These are phyloP conservation scores for Aspergillus cristatus DNA, from an alignment of 495 filamentous ascomycete genomes.

Conservation along the genomic window DNA sequence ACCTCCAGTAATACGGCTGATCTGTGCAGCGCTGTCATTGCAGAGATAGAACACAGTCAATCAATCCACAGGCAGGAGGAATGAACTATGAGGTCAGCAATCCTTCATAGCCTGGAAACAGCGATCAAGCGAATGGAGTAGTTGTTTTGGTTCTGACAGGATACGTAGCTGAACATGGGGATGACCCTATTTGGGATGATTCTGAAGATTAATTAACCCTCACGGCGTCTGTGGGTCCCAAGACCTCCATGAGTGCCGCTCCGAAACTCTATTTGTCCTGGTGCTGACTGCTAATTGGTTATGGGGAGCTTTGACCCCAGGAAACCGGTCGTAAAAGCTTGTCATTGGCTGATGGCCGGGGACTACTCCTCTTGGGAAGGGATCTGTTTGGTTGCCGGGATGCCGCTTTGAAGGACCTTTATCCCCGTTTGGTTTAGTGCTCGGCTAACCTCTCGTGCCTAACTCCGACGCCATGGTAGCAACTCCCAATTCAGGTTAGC, in stretches of 20 bases:
- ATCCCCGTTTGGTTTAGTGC: neutral
- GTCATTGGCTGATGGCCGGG: constrained; percentile 4
- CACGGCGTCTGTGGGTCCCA: neutral
- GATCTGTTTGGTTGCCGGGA: constrained; percentile 7
- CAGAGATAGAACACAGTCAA: neutral
- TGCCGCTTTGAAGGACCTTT: constrained; percentile 11
- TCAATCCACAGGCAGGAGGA: too few relatives aligned
- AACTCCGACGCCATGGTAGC: neutral
- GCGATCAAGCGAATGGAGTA: too few relatives aligned
- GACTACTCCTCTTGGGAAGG: constrained; percentile 2
- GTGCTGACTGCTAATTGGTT: constrained; percentile 1
- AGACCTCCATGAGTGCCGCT: constrained; percentile 3
- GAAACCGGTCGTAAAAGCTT: neutral
- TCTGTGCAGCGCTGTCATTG: neutral
- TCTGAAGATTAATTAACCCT: too few relatives aligned
- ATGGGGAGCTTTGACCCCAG: neutral
- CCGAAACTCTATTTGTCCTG: constrained; percentile 7
- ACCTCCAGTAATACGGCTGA: neutral
- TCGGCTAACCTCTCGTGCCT: constrained; percentile 4
- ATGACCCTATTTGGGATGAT: too few relatives aligned
- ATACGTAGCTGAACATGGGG: neutral
- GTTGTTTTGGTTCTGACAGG: neutral
- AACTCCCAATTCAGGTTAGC: constrained; percentile 4
- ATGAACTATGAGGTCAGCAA: too few relatives aligned
- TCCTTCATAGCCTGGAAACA: too few relatives aligned